phyloP scores from a whole-genome alignment of 768 basidiomycete genomes.

The Agaricus sinodeliciosus region DNA sequence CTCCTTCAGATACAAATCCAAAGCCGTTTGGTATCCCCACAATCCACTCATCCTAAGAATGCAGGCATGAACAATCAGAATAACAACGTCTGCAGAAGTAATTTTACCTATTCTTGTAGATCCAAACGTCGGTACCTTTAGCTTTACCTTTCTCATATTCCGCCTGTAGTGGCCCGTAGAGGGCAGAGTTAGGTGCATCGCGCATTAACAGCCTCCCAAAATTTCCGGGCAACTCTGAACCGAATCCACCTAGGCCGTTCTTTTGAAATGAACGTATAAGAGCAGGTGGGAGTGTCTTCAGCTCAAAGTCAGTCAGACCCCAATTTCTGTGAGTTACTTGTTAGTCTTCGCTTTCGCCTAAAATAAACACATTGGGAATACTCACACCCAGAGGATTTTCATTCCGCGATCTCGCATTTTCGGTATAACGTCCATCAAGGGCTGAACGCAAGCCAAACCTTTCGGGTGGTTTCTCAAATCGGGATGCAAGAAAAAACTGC shows the following conservation, averaged over 20 bases:
- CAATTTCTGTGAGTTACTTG: slow-evolving; percentile 41
- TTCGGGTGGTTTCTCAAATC: slow-evolving; percentile 47
- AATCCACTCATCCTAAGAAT: slow-evolving; percentile 51
- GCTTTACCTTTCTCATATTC: slow-evolving; percentile 46
- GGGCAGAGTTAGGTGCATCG: slow-evolving; percentile 46
- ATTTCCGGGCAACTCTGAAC: slow-evolving; percentile 42
- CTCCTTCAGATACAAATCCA: slow-evolving; percentile 58
- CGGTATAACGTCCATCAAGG: slow-evolving; percentile 42
- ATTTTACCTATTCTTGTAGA: slow-evolving; percentile 59
- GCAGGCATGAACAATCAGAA: background rate
- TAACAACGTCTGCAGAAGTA: background rate
- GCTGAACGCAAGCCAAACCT: slow-evolving; percentile 52
- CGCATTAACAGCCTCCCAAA: slow-evolving; percentile 58
- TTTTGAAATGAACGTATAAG: slow-evolving; percentile 50
- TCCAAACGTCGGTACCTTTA: slow-evolving; percentile 60
- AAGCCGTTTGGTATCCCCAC: slow-evolving; percentile 57
- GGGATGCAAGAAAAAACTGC: slow-evolving; percentile 60
- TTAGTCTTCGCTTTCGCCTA: background rate
- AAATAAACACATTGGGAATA: background rate
- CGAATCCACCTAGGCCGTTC: slow-evolving; percentile 43
- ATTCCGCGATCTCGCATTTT: slow-evolving; percentile 40
- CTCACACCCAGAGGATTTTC: slow-evolving; percentile 63
- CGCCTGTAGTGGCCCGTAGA: slow-evolving; percentile 58
- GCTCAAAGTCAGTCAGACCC: slow-evolving; percentile 62
- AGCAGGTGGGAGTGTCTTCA: slow-evolving; percentile 54